A percentile compares a stretch with the other conserved stretches of the same genome.
Evolutionary conservation across 306 rosid species (phyloP).

Genomic region (Adenanthera pavonina): DNA sequence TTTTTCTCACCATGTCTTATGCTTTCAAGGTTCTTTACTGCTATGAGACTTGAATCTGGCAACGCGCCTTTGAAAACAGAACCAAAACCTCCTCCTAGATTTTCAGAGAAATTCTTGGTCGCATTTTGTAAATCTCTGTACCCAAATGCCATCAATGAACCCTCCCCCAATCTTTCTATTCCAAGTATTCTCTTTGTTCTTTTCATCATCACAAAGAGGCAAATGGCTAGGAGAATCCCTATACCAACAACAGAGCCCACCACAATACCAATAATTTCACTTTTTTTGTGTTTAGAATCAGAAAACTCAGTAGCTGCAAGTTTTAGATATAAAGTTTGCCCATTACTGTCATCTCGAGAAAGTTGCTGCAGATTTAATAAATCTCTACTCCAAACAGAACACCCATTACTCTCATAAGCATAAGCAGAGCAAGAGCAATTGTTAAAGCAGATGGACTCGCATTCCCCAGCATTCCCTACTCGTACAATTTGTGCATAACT

Average conservation of each 20-base stretch:
- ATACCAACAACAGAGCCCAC: not conserved
- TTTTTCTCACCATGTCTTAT: not conserved
- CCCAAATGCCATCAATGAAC: not conserved
- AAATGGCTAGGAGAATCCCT: not conserved
- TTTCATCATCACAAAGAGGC: not conserved
- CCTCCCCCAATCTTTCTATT: not conserved
- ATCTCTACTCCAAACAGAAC: conserved; percentile 63
- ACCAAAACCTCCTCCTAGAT: not conserved
- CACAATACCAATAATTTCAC: not conserved
- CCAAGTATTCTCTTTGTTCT: not conserved
- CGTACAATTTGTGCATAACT: conserved; percentile 15
- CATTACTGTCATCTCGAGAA: conserved; percentile 39
- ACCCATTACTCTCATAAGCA: conserved; percentile 44
- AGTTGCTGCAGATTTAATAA: conserved; percentile 62
- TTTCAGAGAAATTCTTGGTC: not conserved
- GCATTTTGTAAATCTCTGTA: conserved; percentile 1
- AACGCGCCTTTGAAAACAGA: not conserved
- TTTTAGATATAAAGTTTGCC: conserved; percentile 52
- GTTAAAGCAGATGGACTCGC: conserved; percentile 54
- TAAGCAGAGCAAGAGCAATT: conserved; percentile 66
- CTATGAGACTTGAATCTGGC: not conserved
- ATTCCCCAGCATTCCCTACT: conserved; percentile 46
- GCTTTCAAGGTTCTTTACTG: not conserved
- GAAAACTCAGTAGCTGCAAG: conserved; percentile 77
- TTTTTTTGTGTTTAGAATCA: conserved; percentile 41